Conservation (phyloP, 192 early-diverging fungal genomes). For the Paraglomus brasilianum region DNA sequence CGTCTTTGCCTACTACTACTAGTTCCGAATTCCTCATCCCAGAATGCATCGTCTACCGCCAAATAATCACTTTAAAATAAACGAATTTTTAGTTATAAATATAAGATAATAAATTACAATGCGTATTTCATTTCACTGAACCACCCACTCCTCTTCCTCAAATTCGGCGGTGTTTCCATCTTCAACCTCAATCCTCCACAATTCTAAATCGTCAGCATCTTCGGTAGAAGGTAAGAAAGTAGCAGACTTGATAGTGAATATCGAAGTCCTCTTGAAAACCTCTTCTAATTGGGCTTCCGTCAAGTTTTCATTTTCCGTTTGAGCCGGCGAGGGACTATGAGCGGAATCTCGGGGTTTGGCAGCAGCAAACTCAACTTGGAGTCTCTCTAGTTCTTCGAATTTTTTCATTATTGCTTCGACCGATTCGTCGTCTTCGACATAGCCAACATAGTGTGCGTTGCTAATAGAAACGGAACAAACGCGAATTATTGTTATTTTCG, state of each 20-base stretch:
- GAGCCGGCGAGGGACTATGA: constrained; percentile 31
- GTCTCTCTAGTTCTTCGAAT: constrained; percentile 91
- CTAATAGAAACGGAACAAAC: constrained; percentile 30
- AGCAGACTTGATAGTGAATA: constrained; percentile 75
- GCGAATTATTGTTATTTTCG: too few species aligned
- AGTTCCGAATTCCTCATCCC: constrained; percentile 63
- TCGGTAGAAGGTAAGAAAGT: constrained; percentile 58
- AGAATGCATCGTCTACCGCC: constrained; percentile 81
- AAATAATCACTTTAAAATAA: constrained; percentile 66
- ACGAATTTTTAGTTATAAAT: neutral
- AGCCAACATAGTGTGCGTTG: constrained; percentile 87
- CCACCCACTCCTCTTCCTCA: constrained; percentile 74
- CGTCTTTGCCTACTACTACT: constrained; percentile 37
- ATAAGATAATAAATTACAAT: neutral
- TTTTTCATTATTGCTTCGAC: constrained; percentile 98
- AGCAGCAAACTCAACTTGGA: constrained; percentile 75
- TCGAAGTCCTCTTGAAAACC: constrained; percentile 85
- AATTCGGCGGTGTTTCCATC: constrained; percentile 69
- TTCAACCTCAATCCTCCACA: constrained; percentile 79
- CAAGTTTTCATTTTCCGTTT: constrained; percentile 46
- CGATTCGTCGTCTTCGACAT: constrained; percentile 95
- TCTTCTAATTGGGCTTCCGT: constrained; percentile 83
- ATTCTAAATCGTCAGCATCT: constrained; percentile 69
- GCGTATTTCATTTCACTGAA: neutral
- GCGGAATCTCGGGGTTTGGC: constrained; percentile 19